A percentile compares a stretch with the other conserved stretches of the same genome.
Conservation (phyloP, 129 eudicot species). For the Glebionis coronaria region DNA sequence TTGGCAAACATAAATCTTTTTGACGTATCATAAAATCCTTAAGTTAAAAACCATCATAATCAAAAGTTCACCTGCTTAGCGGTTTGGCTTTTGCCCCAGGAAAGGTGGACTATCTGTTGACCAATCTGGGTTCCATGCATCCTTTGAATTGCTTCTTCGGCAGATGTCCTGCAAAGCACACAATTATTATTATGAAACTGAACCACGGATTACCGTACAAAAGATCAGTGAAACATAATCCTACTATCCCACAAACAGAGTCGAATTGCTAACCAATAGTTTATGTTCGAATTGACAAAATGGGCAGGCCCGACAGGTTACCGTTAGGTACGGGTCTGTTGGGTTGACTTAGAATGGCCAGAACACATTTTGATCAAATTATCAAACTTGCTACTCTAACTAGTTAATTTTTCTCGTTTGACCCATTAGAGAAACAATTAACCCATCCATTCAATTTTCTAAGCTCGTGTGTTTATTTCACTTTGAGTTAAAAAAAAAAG, state of each 20-base stretch:
- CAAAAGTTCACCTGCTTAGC: slow-evolving; percentile 57
- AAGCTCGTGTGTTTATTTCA: background rate
- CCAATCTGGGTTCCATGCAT: slow-evolving; percentile 89
- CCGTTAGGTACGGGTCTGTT: background rate
- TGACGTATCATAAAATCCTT: background rate
- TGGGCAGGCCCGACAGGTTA: background rate
- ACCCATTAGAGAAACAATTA: background rate
- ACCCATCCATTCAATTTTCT: background rate
- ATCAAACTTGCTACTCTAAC: too few species aligned
- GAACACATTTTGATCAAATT: too few species aligned
- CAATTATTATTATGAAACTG: slow-evolving; percentile 12
- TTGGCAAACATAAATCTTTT: background rate
- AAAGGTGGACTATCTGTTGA: slow-evolving; percentile 80
- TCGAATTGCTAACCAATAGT: background rate
- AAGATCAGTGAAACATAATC: slow-evolving; percentile 1
- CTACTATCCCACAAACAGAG: slow-evolving; percentile 5
- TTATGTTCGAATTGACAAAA: background rate
- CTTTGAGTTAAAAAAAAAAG: background rate
- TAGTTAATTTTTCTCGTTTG: background rate
- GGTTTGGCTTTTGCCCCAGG: slow-evolving; percentile 86
- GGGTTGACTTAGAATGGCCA: background rate
- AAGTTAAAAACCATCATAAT: background rate
- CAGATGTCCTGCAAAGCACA: slow-evolving; percentile 57
- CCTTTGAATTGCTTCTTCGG: slow-evolving; percentile 96
- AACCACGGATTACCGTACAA: slow-evolving; percentile 6